A percentile compares a stretch with the other conserved stretches of the same genome.
These are phyloP conservation scores for Histomonas meleagridis DNA, from an alignment of 208 protist species.

Conservation along the genomic window DNA sequence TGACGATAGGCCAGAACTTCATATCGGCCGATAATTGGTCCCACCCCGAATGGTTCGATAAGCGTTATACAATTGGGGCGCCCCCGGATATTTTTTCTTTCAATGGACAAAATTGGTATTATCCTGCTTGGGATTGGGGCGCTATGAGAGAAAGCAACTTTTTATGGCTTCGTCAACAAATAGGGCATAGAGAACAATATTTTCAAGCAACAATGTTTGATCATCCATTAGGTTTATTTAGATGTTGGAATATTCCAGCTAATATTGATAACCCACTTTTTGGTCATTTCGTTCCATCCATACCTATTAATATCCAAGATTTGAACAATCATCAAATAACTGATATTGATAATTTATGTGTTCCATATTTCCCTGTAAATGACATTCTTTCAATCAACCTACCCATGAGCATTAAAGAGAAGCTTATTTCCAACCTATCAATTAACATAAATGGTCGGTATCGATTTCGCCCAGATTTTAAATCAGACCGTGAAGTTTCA, in stretches of 20 bases:
- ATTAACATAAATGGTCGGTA: not conserved
- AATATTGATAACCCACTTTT: not conserved
- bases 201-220: not conserved
- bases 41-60: not conserved
- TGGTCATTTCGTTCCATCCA: conserved; percentile 5
- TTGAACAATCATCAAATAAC: not conserved
- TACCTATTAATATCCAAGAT: not conserved
- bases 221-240: not conserved
- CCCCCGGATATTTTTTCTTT: conserved; percentile 26
- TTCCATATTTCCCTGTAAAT: not conserved
- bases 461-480: not conserved
- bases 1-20: not conserved
- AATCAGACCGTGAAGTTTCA: not conserved
- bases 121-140: conserved; percentile 5
- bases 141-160: not conserved
- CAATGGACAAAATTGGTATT: conserved; percentile 23
- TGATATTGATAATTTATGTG: not conserved
- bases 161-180: not conserved
- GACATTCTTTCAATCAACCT: not conserved
- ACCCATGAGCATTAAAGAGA: not conserved
- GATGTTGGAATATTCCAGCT: not conserved
- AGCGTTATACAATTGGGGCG: not conserved
- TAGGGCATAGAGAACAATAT: not conserved
- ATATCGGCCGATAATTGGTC: not conserved
- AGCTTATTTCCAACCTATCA: not conserved